Evolutionary conservation across 2,329 filamentous ascomycete species (phyloP), one percentile per base, ranked within the genome.

Genomic region (Metarhizium album): DNA sequence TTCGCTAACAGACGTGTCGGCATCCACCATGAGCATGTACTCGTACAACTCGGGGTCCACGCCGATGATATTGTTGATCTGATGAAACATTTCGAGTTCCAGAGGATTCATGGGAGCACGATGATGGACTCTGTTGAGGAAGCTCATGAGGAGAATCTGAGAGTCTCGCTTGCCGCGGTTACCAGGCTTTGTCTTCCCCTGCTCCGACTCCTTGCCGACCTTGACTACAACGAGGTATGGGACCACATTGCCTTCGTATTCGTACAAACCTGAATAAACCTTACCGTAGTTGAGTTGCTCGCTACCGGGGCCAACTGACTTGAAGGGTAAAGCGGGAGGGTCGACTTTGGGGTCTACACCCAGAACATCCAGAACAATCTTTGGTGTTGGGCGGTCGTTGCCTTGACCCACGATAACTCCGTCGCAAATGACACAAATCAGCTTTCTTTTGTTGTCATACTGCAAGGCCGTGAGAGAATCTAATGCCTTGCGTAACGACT

Each of bases 161-260:
- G 91, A 95, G 69, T 98, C 93, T 75, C 93, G 90, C 74, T 98
- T 98, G 69, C 93, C 93, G 69, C 93, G 87, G 71, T 98, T 98
- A 60, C 93, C 93, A 48, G 93, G 93, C 74, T 96, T 97, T 2
- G 89, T 75, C 70, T 91, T 93, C 62, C 70, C 74, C 67, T 95
- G 89, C 68, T 98, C 93, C 5, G 90, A 95, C 66, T 96, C 89
- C 70, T 96, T 97, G 65, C 93, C 93, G 53, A 95, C 86, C 73
- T 98, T 98, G 66, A 97, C 91, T 23, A 98, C 76, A 11, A 98
- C 93, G 24, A 98, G 71, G 62, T 96, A 98, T 0, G 93, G 93
- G 11, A 98, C 93, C 3, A 98, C 90, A 59, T 96, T 95, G 69
- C 91, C 93, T 74, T 98, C 90, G 54, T 83, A 96, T 66, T 98